phyloP scores from a whole-genome alignment of 768 basidiomycete genomes.

The Sistotremastrum suecicum region DNA sequence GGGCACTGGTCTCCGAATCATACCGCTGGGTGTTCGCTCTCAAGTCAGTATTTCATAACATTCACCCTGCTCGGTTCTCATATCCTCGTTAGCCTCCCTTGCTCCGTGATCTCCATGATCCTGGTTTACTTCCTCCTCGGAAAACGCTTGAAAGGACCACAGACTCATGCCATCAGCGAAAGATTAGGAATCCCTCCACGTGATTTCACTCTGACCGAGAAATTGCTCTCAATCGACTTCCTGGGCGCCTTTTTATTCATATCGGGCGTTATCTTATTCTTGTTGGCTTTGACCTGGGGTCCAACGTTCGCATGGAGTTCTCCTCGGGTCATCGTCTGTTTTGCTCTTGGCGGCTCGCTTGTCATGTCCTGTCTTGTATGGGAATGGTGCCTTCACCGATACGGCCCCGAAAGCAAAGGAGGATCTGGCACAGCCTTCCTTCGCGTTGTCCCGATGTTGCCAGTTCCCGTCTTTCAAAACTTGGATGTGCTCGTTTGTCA shows the following conservation, averaged over 20 bases:
- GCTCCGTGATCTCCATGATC: conserved; percentile 6
- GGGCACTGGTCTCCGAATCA: conserved; percentile 6
- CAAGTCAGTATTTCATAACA: conserved; percentile 4
- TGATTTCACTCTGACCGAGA: conserved; percentile 1
- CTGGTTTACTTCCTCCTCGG: conserved; percentile 10
- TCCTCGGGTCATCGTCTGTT: conserved; percentile 17
- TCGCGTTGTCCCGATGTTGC: conserved; percentile 6
- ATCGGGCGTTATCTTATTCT: conserved; percentile 9
- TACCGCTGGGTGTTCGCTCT: conserved; percentile 15
- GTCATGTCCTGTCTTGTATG: conserved; percentile 12
- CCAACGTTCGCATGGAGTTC: conserved; percentile 7
- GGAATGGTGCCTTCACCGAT: conserved; percentile 9
- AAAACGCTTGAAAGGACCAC: not conserved
- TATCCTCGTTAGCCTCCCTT: conserved; percentile 6
- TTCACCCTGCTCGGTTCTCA: not conserved
- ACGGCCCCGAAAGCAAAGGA: not conserved
- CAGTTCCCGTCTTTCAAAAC: conserved; percentile 10
- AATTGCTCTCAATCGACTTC: conserved; percentile 11
- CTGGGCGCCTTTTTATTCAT: conserved; percentile 11
- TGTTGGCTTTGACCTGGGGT: conserved; percentile 12
- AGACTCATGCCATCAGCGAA: not conserved
- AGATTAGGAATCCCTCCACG: not conserved
- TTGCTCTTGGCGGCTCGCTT: conserved; percentile 17
- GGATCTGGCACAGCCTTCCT: too few species aligned
- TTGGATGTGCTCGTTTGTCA: conserved; percentile 8